phyloP scores from a whole-genome alignment of 768 basidiomycete species.

The Cyclocybe cylindracea region DNA sequence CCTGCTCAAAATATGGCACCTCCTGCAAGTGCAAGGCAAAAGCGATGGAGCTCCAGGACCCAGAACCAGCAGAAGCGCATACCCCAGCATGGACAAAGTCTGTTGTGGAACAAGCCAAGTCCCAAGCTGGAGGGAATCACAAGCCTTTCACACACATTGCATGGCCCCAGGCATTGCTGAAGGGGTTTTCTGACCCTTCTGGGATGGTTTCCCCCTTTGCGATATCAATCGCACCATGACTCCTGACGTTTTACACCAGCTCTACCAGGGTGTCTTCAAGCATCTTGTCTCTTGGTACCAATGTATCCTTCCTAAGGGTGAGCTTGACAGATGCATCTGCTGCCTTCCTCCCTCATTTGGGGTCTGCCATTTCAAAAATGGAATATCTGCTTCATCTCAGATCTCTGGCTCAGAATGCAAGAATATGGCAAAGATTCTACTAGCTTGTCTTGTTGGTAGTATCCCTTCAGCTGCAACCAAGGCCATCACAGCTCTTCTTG shows the following conservation, averaged over 20 bases:
- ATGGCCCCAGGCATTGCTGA: constrained; percentile 18
- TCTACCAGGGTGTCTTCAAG: constrained; percentile 22
- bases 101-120: constrained; percentile 11
- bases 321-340: constrained; percentile 23
- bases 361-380: constrained; percentile 38
- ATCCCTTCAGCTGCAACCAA: constrained; percentile 10
- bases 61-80: not conserved
- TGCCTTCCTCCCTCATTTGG: constrained; percentile 31
- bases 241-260: constrained; percentile 20
- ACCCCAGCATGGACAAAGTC: constrained; percentile 10
- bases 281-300: constrained; percentile 16
- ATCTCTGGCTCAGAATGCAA: constrained; percentile 41
- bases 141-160: constrained; percentile 9
- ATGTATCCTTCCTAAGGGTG: not conserved
- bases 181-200: constrained; percentile 12
- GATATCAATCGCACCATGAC: constrained; percentile 16
- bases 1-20: constrained; percentile 25
- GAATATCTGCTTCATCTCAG: constrained; percentile 39
- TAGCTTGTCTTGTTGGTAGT: constrained; percentile 26
- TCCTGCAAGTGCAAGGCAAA: constrained; percentile 16
- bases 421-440: constrained; percentile 32
- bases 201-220: constrained; percentile 14
- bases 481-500: constrained; percentile 22
- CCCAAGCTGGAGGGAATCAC: constrained; percentile 9
- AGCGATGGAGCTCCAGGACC: constrained; percentile 12